These are phyloP conservation scores for Phlebopus sp. DNA, from an alignment of 1,284 basidiomycete species.

Conservation along the genomic window DNA sequence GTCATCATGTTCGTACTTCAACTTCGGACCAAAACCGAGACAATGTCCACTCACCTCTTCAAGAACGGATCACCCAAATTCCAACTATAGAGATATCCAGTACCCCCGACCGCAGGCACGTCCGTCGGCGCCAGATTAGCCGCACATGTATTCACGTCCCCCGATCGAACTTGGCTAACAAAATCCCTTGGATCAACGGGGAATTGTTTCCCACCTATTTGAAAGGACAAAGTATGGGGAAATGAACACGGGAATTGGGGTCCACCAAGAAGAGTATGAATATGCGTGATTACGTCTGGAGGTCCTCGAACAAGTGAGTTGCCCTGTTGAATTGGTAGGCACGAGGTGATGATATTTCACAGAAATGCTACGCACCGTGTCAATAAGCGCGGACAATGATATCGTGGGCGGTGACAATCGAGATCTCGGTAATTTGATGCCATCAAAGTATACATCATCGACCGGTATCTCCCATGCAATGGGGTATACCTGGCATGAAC, in stretches of 20 bases:
- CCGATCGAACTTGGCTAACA: constrained; percentile 36
- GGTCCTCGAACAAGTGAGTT: constrained; percentile 59
- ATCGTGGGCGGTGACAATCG: constrained; percentile 25
- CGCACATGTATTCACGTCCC: constrained; percentile 43
- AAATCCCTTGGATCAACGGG: constrained; percentile 68
- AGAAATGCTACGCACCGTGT: constrained; percentile 26
- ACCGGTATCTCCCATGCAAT: constrained; percentile 37
- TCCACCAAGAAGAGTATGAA: constrained; percentile 39
- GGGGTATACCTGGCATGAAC: constrained; percentile 27
- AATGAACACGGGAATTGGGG: constrained; percentile 41
- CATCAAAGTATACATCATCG: constrained; percentile 37
- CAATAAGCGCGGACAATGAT: constrained; percentile 35
- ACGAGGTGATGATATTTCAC: background rate
- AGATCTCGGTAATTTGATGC: constrained; percentile 30
- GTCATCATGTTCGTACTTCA: background rate
- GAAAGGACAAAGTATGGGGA: constrained; percentile 55
- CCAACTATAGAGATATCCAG: constrained; percentile 52
- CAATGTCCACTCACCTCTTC: constrained; percentile 40
- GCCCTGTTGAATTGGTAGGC: constrained; percentile 32
- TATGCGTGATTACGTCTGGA: constrained; percentile 43
- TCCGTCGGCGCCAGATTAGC: constrained; percentile 55
- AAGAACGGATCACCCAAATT: constrained; percentile 54
- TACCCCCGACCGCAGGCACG: constrained; percentile 38
- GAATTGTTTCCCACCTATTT: constrained; percentile 62
- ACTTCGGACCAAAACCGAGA: no score